Conservation (phyloP, 73 alveolate species). For the Tetrahymena thermophila region DNA sequence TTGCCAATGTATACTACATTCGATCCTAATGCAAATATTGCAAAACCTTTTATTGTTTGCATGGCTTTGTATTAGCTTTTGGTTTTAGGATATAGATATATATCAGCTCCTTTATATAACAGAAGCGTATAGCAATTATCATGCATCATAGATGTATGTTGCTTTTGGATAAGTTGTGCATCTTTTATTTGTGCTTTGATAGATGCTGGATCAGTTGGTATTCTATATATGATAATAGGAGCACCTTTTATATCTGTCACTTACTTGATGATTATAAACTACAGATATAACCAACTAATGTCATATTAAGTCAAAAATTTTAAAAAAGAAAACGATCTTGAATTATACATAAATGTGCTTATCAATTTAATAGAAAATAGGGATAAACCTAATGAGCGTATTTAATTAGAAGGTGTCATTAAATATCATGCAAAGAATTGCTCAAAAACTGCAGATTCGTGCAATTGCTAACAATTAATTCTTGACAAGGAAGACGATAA, state of each 20-base stretch:
- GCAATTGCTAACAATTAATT: slow-evolving; percentile 8
- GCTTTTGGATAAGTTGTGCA: slow-evolving; percentile 37
- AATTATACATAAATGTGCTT: slow-evolving; percentile 16
- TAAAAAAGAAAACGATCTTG: slow-evolving; percentile 35
- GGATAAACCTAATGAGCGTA: slow-evolving; percentile 13
- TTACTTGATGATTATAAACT: slow-evolving; percentile 1
- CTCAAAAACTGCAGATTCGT: slow-evolving; percentile 5
- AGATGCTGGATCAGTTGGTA: slow-evolving; percentile 30
- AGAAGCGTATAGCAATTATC: slow-evolving; percentile 5
- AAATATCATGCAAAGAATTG: slow-evolving; percentile 36
- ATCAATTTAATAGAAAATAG: slow-evolving; percentile 40
- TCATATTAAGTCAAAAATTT: slow-evolving; percentile 10
- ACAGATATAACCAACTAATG: not conserved
- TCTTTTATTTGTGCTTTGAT: slow-evolving; percentile 24
- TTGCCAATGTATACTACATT: slow-evolving; percentile 28
- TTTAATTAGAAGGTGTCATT: slow-evolving; percentile 35
- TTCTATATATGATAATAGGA: slow-evolving; percentile 31
- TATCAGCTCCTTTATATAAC: slow-evolving; percentile 37
- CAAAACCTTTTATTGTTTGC: slow-evolving; percentile 15
- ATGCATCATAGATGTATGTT: slow-evolving; percentile 4
- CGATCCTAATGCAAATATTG: slow-evolving; percentile 22
- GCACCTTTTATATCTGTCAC: slow-evolving; percentile 23
- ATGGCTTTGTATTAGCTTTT: slow-evolving; percentile 15
- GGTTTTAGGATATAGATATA: slow-evolving; percentile 23
- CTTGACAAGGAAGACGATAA: slow-evolving; percentile 26